These are phyloP conservation scores for Zymoseptoria crescenta DNA, from an alignment of 2,329 filamentous ascomycete species.

Conservation along the genomic window DNA sequence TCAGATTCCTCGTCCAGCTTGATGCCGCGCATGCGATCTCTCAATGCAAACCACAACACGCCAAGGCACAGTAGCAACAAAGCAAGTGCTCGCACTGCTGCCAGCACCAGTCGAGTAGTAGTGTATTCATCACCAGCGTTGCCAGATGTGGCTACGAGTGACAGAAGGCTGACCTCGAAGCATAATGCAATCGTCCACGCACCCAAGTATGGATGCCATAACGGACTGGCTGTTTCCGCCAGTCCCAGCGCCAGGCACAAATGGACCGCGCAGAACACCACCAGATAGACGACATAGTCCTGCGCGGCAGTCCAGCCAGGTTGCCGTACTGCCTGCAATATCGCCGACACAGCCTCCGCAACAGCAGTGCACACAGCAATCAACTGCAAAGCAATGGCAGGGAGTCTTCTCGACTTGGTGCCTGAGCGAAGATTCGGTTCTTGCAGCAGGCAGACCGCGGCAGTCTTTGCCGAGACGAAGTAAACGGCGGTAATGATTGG, in stretches of 20 bases:
- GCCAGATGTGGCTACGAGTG: constrained; percentile 6
- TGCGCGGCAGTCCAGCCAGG: constrained; percentile 12
- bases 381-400: constrained; percentile 14
- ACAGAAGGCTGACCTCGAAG: constrained; percentile 19
- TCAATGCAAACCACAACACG: constrained; percentile 9
- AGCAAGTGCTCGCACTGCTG: constrained; percentile 10
- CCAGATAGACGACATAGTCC: constrained; percentile 20
- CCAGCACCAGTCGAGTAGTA: constrained; percentile 9
- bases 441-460: constrained; percentile 24
- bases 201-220: constrained; percentile 26
- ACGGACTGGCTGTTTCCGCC: constrained; percentile 15
- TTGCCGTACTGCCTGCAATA: constrained; percentile 12
- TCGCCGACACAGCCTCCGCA: constrained; percentile 14
- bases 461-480: constrained; percentile 21
- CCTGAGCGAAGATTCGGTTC: constrained; percentile 14
- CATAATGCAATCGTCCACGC: constrained; percentile 19
- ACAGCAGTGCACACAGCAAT: constrained; percentile 13
- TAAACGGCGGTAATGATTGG: constrained; percentile 20
- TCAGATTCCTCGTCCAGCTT: constrained; percentile 18
- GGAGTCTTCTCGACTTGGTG: constrained; percentile 10
- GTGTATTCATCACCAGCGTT: constrained; percentile 8
- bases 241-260: constrained; percentile 19
- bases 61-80: constrained; percentile 11
- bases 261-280: constrained; percentile 15
- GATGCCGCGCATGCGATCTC: constrained; percentile 11